phyloP scores from a whole-genome alignment of 73 alveolate species.

The Tetrahymena elliotti region DNA sequence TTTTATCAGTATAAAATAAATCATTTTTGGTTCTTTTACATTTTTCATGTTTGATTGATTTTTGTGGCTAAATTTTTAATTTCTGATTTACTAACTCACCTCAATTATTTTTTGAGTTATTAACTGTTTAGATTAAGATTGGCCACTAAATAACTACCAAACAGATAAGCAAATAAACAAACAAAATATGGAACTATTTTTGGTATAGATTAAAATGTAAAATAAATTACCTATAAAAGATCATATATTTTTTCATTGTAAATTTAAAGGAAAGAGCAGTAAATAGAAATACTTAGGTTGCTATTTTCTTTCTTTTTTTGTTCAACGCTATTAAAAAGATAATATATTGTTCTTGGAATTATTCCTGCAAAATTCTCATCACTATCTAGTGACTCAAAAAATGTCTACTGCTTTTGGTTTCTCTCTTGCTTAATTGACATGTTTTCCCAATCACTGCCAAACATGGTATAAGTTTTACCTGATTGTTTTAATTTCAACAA shows the following conservation, averaged over 20 bases:
- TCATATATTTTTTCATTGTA: constrained; percentile 39
- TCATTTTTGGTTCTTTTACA: not conserved
- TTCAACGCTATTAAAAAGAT: constrained; percentile 4
- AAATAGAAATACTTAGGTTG: not conserved
- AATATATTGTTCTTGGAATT: constrained; percentile 27
- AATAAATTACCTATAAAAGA: not conserved
- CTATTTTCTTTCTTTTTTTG: constrained; percentile 1
- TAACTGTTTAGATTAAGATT: not conserved
- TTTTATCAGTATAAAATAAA: not conserved
- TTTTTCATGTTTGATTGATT: not conserved
- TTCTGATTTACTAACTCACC: not conserved
- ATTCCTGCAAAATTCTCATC: constrained; percentile 41
- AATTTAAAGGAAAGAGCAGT: constrained; percentile 27
- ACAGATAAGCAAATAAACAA: not conserved
- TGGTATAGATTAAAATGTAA: not conserved
- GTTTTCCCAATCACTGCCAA: constrained; percentile 57
- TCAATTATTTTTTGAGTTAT: no score
- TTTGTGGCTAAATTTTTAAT: not conserved
- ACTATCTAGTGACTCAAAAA: constrained; percentile 5
- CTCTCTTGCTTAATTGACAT: not conserved
- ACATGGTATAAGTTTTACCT: constrained; percentile 60
- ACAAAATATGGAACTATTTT: no score
- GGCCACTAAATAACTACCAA: not conserved
- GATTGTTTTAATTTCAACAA: not conserved
- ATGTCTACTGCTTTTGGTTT: constrained; percentile 8